These are phyloP conservation scores for Pleomassaria siparia DNA, from an alignment of 2,329 filamentous ascomycete species.

Conservation along the genomic window DNA sequence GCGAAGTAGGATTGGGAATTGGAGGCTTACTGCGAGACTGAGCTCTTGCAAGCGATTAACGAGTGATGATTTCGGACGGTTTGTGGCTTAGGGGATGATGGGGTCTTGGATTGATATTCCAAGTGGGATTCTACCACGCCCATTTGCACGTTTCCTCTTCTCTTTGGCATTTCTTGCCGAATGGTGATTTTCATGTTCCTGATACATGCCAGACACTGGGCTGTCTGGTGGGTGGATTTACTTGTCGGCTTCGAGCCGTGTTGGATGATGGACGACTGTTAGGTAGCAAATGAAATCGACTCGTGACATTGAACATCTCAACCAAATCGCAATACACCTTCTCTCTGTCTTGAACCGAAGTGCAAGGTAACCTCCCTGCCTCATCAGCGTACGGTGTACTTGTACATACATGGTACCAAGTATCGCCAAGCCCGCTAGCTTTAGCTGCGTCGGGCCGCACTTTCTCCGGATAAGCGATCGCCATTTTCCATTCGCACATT, in stretches of 20 bases:
- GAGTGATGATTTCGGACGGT: conserved; percentile 7
- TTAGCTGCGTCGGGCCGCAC: neutral
- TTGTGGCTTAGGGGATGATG: conserved; percentile 2
- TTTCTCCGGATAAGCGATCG: neutral
- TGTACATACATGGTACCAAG: too few relatives aligned
- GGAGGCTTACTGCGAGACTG: conserved; percentile 43
- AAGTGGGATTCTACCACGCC: neutral
- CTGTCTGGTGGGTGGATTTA: neutral
- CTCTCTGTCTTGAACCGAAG: too few relatives aligned
- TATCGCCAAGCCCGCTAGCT: neutral
- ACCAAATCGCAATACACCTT: too few relatives aligned
- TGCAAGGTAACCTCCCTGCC: too few relatives aligned
- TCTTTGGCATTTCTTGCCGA: conserved; percentile 3
- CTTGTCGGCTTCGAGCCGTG: neutral
- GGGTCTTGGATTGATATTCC: conserved; percentile 5
- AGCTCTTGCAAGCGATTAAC: conserved; percentile 13
- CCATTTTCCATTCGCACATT: neutral
- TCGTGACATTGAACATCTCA: neutral
- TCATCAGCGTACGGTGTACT: too few relatives aligned
- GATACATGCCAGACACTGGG: neutral
- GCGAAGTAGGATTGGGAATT: conserved; percentile 60
- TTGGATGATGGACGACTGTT: neutral
- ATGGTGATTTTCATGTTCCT: conserved; percentile 10
- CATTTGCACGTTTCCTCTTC: neutral
- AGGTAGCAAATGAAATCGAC: neutral